phyloP scores from a whole-genome alignment of 73 alveolate species.

The Tetrahymena malaccensis region DNA sequence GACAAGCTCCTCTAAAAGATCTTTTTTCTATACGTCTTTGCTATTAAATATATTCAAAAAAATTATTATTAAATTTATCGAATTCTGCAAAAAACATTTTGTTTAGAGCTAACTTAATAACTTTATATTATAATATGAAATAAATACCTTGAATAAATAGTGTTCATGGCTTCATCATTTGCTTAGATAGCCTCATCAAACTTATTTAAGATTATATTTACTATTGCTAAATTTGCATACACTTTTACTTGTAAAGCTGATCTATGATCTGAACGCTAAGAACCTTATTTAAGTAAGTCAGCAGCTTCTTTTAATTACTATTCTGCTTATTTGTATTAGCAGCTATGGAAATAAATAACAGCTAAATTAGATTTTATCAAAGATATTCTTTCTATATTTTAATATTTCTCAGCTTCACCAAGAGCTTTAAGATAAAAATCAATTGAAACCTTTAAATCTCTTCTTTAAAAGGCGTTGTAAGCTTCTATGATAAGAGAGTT shows the following conservation, averaged over 20 bases:
- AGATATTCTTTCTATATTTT: conserved; percentile 15
- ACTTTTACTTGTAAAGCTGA: conserved; percentile 20
- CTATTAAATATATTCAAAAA: neutral
- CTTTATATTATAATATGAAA: too few species aligned
- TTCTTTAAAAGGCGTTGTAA: conserved; percentile 4
- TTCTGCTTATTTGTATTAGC: conserved; percentile 19
- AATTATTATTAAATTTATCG: neutral
- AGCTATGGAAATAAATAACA: conserved; percentile 22
- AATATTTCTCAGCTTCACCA: neutral
- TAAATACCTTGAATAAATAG: conserved; percentile 1
- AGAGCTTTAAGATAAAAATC: conserved; percentile 10
- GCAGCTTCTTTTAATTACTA: conserved; percentile 6
- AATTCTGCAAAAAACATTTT: too few species aligned
- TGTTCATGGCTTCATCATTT: conserved; percentile 17
- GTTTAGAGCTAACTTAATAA: too few species aligned
- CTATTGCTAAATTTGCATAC: conserved; percentile 24
- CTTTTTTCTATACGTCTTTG: neutral
- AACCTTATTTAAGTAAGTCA: neutral
- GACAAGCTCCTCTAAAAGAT: conserved; percentile 14
- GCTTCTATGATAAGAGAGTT: conserved; percentile 18
- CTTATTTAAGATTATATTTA: conserved; percentile 8
- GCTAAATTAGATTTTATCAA: conserved; percentile 21
- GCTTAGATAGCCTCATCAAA: conserved; percentile 8
- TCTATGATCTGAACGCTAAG: conserved; percentile 5
- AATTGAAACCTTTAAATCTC: conserved; percentile 12